Percentiles rank a stretch among this genome's conserved stretches.
phyloP scores from a whole-genome alignment of 345 rosid genomes.

The Cochlearia excelsa region DNA sequence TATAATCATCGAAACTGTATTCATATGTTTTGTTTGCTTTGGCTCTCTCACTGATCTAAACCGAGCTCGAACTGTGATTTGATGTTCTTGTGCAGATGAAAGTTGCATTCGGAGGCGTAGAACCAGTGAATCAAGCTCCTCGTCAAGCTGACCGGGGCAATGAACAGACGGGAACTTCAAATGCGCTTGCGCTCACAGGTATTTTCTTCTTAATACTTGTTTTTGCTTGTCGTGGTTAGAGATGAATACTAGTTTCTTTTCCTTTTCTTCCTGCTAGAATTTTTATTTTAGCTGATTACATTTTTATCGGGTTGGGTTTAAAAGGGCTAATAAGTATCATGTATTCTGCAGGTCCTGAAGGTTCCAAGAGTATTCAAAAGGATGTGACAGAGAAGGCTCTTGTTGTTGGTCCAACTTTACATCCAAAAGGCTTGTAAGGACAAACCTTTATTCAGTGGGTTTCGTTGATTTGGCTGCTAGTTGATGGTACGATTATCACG shows the following conservation, averaged over 20 bases:
- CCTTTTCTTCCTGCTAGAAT: background rate
- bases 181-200: conserved; percentile 78
- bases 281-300: background rate
- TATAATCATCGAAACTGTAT: background rate
- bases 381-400: conserved; percentile 59
- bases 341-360: conserved; percentile 43
- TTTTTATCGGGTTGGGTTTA: background rate
- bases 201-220: background rate
- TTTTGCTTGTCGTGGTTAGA: background rate
- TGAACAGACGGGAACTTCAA: conserved; percentile 46
- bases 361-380: conserved; percentile 50
- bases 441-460: background rate
- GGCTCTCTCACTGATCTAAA: too few species aligned
- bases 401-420: conserved; percentile 79
- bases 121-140: conserved; percentile 40
- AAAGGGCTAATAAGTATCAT: background rate
- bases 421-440: conserved; percentile 59
- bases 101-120: conserved; percentile 59
- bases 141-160: conserved; percentile 39
- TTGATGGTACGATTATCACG: background rate
- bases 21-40: background rate
- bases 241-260: conserved; percentile 4
- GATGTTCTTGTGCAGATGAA: conserved; percentile 44
- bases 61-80: background rate
- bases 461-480: conserved; percentile 1